Evolutionary conservation across 257 asterid genomes (phyloP).

Genomic region (Solanum tarijense): DNA sequence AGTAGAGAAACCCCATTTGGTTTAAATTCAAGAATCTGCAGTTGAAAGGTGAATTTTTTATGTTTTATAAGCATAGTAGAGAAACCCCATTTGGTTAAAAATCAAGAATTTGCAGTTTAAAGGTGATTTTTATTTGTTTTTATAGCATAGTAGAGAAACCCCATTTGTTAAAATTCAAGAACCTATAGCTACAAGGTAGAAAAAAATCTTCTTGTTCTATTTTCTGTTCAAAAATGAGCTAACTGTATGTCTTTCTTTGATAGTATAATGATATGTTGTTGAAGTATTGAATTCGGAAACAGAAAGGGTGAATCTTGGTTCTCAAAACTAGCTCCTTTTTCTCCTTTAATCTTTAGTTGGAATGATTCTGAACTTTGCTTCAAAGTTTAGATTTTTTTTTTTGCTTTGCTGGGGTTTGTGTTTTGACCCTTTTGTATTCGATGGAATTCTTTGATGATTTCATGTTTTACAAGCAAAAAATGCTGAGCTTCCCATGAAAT

Average conservation of each 20-base stretch:
- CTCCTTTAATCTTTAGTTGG: background rate
- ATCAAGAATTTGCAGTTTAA: background rate
- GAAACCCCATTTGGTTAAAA: background rate
- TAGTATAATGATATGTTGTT: background rate
- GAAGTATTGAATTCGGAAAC: background rate
- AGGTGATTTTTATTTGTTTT: too few relatives aligned
- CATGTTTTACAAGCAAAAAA: background rate
- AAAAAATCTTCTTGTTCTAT: background rate
- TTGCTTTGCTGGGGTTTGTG: too few relatives aligned
- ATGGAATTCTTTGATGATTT: background rate
- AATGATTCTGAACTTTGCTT: background rate
- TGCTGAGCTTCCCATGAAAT: background rate
- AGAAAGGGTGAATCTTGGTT: background rate
- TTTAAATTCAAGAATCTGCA: background rate
- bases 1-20: background rate
- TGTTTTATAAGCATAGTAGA: background rate
- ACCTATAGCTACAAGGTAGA: background rate
- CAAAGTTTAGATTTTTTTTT: background rate
- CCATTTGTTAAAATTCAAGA: background rate
- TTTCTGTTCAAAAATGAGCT: background rate
- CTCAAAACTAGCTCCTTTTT: too few relatives aligned
- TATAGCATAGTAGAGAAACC: background rate
- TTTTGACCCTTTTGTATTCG: background rate
- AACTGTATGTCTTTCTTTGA: background rate
- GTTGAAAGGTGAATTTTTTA: background rate